These are phyloP conservation scores for Phytophthora sojae DNA, from an alignment of 352 stramenopile species.

Conservation along the genomic window DNA sequence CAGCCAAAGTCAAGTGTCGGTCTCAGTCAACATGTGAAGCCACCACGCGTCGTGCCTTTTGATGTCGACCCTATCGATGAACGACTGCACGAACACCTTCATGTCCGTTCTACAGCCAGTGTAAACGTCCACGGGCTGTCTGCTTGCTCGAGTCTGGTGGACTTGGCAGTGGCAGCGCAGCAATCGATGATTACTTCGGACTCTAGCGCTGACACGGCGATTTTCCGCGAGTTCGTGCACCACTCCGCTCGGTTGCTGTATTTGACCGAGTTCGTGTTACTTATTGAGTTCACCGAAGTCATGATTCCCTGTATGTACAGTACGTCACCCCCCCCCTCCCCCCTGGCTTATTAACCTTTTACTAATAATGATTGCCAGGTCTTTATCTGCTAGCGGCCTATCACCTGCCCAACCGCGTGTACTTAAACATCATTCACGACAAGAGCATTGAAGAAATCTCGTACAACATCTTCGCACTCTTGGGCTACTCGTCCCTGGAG, in stretches of 20 bases:
- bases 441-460: background rate
- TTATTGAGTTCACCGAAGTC: slow-evolving; percentile 1
- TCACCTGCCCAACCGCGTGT: background rate
- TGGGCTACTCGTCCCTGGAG: background rate
- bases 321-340: background rate
- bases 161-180: background rate
- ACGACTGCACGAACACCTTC: background rate
- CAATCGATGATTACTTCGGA: background rate
- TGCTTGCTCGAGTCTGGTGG: background rate
- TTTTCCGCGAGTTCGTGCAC: background rate
- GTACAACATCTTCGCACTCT: background rate
- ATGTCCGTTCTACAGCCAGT: background rate
- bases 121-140: background rate
- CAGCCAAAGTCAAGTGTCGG: background rate
- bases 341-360: too few relatives aligned
- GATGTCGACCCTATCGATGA: background rate
- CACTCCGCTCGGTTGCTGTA: background rate
- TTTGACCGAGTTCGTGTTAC: background rate
- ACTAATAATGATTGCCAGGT: background rate
- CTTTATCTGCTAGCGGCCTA: background rate
- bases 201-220: background rate
- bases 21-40: background rate
- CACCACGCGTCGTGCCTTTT: background rate
- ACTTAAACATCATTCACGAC: background rate
- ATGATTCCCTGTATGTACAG: slow-evolving; percentile 1